These are phyloP conservation scores for Meyerozyma sp. DNA, from an alignment of 1,139 yeast genomes.

Conservation along the genomic window DNA sequence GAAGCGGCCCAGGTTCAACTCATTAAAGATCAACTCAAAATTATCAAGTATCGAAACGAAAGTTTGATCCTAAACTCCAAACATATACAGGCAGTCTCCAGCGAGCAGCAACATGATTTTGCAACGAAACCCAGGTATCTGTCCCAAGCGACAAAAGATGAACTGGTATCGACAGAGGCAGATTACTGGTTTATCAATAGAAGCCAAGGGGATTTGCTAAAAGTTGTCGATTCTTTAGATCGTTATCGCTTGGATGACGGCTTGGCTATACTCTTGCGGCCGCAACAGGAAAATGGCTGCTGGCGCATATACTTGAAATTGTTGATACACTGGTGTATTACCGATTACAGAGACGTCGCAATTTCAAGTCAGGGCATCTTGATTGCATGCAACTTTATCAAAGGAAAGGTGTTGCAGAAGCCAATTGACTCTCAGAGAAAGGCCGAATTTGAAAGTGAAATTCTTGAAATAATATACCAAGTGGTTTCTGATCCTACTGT, in stretches of 20 bases:
- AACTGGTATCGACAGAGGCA: not conserved
- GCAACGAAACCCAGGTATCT: not conserved
- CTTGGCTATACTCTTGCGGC: conserved; percentile 25
- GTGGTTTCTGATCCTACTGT: conserved; percentile 17
- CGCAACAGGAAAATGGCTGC: conserved; percentile 11
- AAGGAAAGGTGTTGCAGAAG: conserved; percentile 25
- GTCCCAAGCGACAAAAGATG: not conserved
- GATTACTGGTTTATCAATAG: conserved; percentile 20
- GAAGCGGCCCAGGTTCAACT: conserved; percentile 21
- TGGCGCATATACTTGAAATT: conserved; percentile 40
- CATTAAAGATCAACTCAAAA: conserved; percentile 48
- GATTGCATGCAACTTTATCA: conserved; percentile 35
- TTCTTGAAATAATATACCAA: conserved; percentile 25
- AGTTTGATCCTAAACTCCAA: conserved; percentile 54
- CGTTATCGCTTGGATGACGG: conserved; percentile 25
- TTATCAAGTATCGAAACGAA: conserved; percentile 65
- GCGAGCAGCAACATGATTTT: not conserved
- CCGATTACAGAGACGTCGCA: conserved; percentile 29
- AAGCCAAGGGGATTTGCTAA: conserved; percentile 27
- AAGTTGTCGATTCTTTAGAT: conserved; percentile 30
- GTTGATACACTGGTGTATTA: conserved; percentile 46
- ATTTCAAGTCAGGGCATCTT: conserved; percentile 29
- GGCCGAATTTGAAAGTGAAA: conserved; percentile 43
- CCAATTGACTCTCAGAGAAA: conserved; percentile 23
- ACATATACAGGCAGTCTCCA: conserved; percentile 2